Evolutionary conservation across 208 protist genomes (phyloP).

Genomic region (Herpetomonas muscarum): DNA sequence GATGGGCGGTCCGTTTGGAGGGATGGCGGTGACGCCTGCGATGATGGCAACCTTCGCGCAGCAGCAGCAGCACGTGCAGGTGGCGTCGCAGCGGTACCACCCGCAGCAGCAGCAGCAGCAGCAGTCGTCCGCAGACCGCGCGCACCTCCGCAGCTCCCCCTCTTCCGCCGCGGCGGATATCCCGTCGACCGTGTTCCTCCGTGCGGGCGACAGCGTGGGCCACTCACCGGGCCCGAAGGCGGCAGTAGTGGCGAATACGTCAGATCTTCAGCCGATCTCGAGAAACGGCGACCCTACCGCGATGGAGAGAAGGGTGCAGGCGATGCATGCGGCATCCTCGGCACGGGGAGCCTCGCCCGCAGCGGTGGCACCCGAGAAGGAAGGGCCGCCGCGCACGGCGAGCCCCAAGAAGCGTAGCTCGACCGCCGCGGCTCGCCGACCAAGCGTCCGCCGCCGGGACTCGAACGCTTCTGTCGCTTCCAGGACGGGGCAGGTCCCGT

Average conservation of each 20-base stretch:
- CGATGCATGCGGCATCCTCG: not conserved
- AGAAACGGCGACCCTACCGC: not conserved
- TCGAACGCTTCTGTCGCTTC: too few species aligned
- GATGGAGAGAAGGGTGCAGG: not conserved
- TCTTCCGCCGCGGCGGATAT: not conserved
- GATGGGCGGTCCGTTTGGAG: conserved; percentile 1
- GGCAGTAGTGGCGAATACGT: not conserved
- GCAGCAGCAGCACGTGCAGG: too few species aligned
- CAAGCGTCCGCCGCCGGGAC: not conserved
- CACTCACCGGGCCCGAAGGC: not conserved
- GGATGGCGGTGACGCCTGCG: too few species aligned
- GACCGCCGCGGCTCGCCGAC: not conserved
- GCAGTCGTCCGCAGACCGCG: too few species aligned
- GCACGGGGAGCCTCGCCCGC: not conserved
- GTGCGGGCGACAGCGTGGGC: too few species aligned
- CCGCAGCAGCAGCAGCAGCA: too few species aligned
- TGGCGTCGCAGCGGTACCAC: too few species aligned
- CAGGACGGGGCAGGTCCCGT: too few species aligned
- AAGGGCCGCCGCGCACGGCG: not conserved
- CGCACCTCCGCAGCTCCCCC: too few species aligned
- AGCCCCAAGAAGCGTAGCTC: not conserved
- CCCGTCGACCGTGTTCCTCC: not conserved
- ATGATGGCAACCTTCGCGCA: too few species aligned
- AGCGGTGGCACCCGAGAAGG: not conserved
- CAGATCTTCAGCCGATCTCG: not conserved